Base-by-base conservation (phyloP, 768 basidiomycete species). In the Rhodosporidiobolus sp. region DNA sequence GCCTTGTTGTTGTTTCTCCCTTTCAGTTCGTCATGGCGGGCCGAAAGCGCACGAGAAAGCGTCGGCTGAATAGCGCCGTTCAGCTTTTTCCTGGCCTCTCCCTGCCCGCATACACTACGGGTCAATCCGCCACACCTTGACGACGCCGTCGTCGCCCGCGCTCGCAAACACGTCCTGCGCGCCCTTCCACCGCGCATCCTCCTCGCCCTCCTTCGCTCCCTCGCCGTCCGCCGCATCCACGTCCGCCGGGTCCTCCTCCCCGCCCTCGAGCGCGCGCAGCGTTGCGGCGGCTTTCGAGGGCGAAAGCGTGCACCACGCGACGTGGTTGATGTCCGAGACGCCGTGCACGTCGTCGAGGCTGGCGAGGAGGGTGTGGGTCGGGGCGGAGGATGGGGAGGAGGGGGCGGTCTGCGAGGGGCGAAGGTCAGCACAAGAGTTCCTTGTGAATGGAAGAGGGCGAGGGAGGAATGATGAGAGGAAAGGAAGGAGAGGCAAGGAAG, bases 101-200 rank as follows among this genome's bases (percentile, higher is more conserved):
- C 38, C 38, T 43, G 38, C n/a, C n/a, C n/a, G n/a, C n/a, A n/a
- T n/a, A 46, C 46, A 10, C 60, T 61, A 48, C 60, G 30, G 0
- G 46, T 63, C 61, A 4, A 78, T 49, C 30, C 72, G 85, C 95
- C 94, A 99, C n/a, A 97, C 85, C 77, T 86, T 87, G 22, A 90
- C 85, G 43, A 83, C 79, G 14, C 92, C 90, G 80, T 97, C 95
- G 78, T 99, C 95, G 0, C 90, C 93, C 9, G 88, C 86, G 4
- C 89, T 92, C 3, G 90, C 91, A 5, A 97, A 81, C 7, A 94
- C 63, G 72, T 89, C 85, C 70, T 87, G 84, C 59, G 83, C 84
- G 2, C 88, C 89, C 28, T 82, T 79, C 48, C 89, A 78, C 66
- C 71, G 10, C 30, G 38, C 20, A 34, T 67, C 71, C 43, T 65